A percentile compares a stretch with the other conserved stretches of the same genome.
Conservation (phyloP, 2,329 filamentous ascomycete genomes). For the Talaromyces atroroseus region DNA sequence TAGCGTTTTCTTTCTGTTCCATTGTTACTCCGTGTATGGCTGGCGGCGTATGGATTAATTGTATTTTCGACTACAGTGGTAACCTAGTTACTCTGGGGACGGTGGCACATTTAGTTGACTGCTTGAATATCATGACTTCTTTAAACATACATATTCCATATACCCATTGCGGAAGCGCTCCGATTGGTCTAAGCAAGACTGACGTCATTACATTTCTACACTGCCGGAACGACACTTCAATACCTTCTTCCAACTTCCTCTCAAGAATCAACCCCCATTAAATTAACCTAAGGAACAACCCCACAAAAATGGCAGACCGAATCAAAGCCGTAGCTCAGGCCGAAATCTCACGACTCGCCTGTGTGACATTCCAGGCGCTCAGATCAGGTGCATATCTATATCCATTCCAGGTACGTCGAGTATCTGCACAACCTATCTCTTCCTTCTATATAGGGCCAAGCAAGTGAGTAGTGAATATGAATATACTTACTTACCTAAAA, state of each 20-base stretch:
- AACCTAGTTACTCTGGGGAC: background rate
- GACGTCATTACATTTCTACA: background rate
- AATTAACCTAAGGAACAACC: no score
- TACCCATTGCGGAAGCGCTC: background rate
- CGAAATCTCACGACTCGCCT: conserved; percentile 63
- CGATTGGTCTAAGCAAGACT: background rate
- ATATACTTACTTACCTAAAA: background rate
- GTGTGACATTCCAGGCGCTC: conserved; percentile 62
- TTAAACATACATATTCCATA: no score
- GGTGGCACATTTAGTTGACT: background rate
- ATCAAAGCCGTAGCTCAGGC: conserved; percentile 57
- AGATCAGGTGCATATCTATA: conserved; percentile 78
- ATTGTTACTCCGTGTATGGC: background rate
- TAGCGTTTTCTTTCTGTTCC: background rate
- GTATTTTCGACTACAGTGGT: background rate
- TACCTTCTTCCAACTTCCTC: background rate
- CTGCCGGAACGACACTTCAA: background rate
- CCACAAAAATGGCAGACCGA: conserved; percentile 40
- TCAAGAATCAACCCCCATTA: no score
- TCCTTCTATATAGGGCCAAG: background rate
- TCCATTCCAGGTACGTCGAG: conserved; percentile 59
- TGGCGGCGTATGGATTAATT: background rate
- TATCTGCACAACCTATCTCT: background rate
- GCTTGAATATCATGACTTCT: no score
- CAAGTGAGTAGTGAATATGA: no score